Percentiles rank a stretch among this genome's conserved stretches.
These are phyloP conservation scores for Suillus sp. DNA, from an alignment of 768 basidiomycete genomes.

Conservation along the genomic window DNA sequence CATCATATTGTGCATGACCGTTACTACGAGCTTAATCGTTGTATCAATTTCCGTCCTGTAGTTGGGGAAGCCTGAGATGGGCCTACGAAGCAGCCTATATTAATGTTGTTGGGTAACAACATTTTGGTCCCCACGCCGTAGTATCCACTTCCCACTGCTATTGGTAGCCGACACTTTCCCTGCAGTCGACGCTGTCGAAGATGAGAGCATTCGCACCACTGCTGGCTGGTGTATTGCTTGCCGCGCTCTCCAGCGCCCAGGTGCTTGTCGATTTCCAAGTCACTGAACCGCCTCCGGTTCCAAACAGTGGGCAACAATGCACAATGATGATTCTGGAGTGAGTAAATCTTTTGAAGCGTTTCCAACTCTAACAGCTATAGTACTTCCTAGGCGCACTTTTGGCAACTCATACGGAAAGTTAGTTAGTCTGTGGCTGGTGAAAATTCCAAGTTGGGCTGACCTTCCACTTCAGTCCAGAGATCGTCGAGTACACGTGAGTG, in stretches of 20 bases:
- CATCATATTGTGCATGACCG: background rate
- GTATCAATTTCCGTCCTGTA: background rate
- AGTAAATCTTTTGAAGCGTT: slow-evolving; percentile 23
- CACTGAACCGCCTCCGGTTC: slow-evolving; percentile 71
- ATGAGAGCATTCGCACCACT: slow-evolving; percentile 18
- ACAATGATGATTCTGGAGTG: slow-evolving; percentile 66
- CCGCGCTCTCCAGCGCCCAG: slow-evolving; percentile 23
- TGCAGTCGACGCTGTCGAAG: slow-evolving; percentile 23
- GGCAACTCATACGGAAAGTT: slow-evolving; percentile 71
- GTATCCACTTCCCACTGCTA: background rate
- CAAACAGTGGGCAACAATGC: slow-evolving; percentile 59
- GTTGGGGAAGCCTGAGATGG: background rate
- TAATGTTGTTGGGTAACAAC: background rate
- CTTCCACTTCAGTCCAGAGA: slow-evolving; percentile 50
- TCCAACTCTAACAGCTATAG: slow-evolving; percentile 2
- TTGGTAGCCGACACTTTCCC: too few relatives aligned
- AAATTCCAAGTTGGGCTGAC: background rate
- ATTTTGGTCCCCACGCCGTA: background rate
- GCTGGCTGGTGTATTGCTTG: slow-evolving; percentile 18
- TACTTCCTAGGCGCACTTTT: slow-evolving; percentile 58
- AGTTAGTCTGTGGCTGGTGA: slow-evolving; percentile 23
- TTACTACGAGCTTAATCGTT: background rate
- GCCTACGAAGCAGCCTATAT: background rate
- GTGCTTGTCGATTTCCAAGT: slow-evolving; percentile 68
- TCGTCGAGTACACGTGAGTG: slow-evolving; percentile 61